Percentiles rank a stretch among this genome's conserved stretches.
phyloP scores from a whole-genome alignment of 176 grass and related monocot genomes.

The Thinopyrum elongatum region DNA sequence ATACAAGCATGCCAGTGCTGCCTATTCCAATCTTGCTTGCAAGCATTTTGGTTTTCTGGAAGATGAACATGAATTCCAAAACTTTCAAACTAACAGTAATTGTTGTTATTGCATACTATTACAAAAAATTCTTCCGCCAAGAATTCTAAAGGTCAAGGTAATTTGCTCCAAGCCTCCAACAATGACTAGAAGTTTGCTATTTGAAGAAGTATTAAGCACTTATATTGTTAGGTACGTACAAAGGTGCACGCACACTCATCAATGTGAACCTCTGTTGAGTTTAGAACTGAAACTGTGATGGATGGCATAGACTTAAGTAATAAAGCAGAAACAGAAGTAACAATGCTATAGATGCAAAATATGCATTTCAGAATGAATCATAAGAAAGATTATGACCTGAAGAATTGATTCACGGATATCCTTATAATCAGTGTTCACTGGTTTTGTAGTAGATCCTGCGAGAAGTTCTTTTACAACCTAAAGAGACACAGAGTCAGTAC shows the following conservation, averaged over 20 bases:
- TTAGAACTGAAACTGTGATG: constrained; percentile 9
- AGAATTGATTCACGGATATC: constrained; percentile 85
- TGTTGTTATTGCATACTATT: not conserved
- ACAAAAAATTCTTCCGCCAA: not conserved
- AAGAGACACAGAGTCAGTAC: constrained; percentile 30
- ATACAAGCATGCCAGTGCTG: constrained; percentile 19
- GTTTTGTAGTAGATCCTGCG: constrained; percentile 37
- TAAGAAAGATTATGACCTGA: constrained; percentile 50
- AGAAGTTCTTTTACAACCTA: constrained; percentile 77
- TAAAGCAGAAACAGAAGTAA: constrained; percentile 21
- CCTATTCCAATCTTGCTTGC: constrained; percentile 22
- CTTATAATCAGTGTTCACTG: constrained; percentile 50
- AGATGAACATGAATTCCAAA: constrained; percentile 11
- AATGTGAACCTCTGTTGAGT: constrained; percentile 8
- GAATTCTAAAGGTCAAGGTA: not conserved
- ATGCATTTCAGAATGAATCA: not conserved
- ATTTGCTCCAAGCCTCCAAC: not conserved
- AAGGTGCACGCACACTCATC: constrained; percentile 1
- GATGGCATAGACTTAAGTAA: not conserved
- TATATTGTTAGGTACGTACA: not conserved
- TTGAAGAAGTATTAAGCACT: constrained; percentile 10
- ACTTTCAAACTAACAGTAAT: not conserved
- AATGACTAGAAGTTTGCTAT: constrained; percentile 1
- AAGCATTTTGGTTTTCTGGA: constrained; percentile 22
- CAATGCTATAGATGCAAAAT: constrained; percentile 1